Evolutionary conservation across 148 eudicot genomes (phyloP), one percentile per base, ranked within the genome.

Genomic region (Rhododendron simsii): DNA sequence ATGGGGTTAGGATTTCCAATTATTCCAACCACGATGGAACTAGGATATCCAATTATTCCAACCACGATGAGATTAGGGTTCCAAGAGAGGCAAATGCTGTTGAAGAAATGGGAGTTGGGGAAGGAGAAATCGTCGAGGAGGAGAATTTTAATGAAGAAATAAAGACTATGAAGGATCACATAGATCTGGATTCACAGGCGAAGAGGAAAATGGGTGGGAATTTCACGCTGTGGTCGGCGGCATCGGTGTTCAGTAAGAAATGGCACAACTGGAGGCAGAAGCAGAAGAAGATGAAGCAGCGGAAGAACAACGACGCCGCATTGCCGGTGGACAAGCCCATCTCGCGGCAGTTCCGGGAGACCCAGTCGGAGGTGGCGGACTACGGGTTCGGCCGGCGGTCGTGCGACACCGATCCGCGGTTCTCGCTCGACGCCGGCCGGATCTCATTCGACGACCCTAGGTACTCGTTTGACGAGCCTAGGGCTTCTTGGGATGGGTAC

Each of bases 401-500:
- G 6, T 95, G 98, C 87, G 99, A 96, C 82, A 93, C 91, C 21
- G 99, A 94, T 81, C 99, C 99, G 4, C 88, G 99, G 87, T 93
- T 93, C 76, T 96, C 99, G 0, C 90, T 96, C 7, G 99, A 96
- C 86, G 96, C 90, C 11, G 93, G 93, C 4, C 86, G 99, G 84
- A 89, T 93, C 50, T 95, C 98, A 4, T 91, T 93, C 63, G 99
- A 96, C 81, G 98, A 94, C 85, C 90, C 94, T 7, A 88, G 99
- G 26, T 90, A 89, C 53, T 96, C 99, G 1, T 93, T 96, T 67
- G 99, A 96, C n/a, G 98, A 94, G 85, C 98, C 98, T 57, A 92
- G 99, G 53, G 99, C 99, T 75, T 94, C 98, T 14, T 96, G 98
- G 98, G 99, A 96, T 83, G 99, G 99, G 9, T 91, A 95, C 61